Base-by-base conservation (phyloP, 2,329 filamentous ascomycete genomes). In the Venturia effusa region DNA sequence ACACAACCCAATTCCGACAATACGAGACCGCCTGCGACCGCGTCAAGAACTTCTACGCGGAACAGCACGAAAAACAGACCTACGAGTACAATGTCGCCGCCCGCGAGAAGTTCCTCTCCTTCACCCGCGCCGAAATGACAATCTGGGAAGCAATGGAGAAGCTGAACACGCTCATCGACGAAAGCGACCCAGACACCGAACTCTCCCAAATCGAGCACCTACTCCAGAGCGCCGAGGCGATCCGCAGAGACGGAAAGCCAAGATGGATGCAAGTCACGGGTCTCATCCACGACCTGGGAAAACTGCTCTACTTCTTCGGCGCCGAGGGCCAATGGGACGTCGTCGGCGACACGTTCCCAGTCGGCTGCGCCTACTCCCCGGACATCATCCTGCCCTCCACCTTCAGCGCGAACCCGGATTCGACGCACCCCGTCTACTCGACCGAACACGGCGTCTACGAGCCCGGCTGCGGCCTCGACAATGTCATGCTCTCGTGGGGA, bases 121-220 rank as follows among this genome's bases (percentile, higher is more conserved):
- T 86, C 66, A 83, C 83, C 1, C 84, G 88, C 63, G 85, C 88
- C 19, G 82, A 88, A 74, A 90, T 96, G 89, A 88, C 87, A 67
- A 82, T 96, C 74, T 96, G 91, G 92, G 81, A 95, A 74, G 92
- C 92, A 24, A 94, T 96, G 78, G 90, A 95, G 83, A 92, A 91
- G 77, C 87, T 96, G 71, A 90, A 96, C 82, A 91, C 88, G 0
- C 83, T 96, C 62, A 89, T 96, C 74, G 92, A 96, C 77, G 89
- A 95, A 76, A 92, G 88, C 24, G 92, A 96, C 78, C 92, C 92
- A 1, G 91, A 96, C 78, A 96, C 92, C 57, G 85, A 84, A 59
- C 86, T 96, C 67, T 88, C 86, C 34, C 92, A 96, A 79, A 95
- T 96, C 73, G 88, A 95, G 77, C 92, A 96, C 76, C 82, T 96